Evolutionary conservation across 768 basidiomycete genomes (phyloP).

Genomic region (Gelatoporia subvermispora): DNA sequence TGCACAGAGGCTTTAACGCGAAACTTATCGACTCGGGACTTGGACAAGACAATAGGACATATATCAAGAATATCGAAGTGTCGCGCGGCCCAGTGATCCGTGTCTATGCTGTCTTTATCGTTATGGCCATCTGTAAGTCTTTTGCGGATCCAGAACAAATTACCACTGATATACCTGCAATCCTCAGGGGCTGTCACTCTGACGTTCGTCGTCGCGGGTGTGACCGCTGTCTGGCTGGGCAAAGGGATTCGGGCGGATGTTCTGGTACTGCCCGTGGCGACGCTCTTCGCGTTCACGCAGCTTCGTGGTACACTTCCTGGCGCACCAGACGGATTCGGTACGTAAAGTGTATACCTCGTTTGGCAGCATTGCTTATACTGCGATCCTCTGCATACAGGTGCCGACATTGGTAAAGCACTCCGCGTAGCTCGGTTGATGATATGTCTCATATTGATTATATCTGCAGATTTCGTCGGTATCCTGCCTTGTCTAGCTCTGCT

Average conservation of each 20-base stretch:
- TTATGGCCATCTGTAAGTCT: slow-evolving; percentile 10
- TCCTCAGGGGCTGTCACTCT: slow-evolving; percentile 9
- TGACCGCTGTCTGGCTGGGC: slow-evolving; percentile 14
- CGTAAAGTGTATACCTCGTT: not conserved
- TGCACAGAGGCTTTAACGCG: slow-evolving; percentile 10
- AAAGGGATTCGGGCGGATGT: slow-evolving; percentile 16
- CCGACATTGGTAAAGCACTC: slow-evolving; percentile 1
- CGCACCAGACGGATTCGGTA: slow-evolving; percentile 22
- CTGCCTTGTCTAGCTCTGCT: slow-evolving; percentile 12
- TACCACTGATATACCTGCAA: too few species aligned
- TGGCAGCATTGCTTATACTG: not conserved
- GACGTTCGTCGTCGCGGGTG: slow-evolving; percentile 11
- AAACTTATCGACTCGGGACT: slow-evolving; percentile 1
- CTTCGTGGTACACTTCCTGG: slow-evolving; percentile 21
- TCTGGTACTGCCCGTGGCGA: slow-evolving; percentile 19
- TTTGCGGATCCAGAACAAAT: not conserved
- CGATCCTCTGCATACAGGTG: not conserved
- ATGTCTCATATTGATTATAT: not conserved
- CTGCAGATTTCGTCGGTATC: slow-evolving; percentile 10
- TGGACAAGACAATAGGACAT: slow-evolving; percentile 2
- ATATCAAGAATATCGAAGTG: slow-evolving; percentile 11
- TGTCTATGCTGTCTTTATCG: slow-evolving; percentile 11
- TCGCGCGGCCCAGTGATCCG: slow-evolving; percentile 10
- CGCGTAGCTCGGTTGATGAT: not conserved
- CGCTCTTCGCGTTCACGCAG: slow-evolving; percentile 24